phyloP scores from a whole-genome alignment of 1,284 basidiomycete species.

The Somion occarium region DNA sequence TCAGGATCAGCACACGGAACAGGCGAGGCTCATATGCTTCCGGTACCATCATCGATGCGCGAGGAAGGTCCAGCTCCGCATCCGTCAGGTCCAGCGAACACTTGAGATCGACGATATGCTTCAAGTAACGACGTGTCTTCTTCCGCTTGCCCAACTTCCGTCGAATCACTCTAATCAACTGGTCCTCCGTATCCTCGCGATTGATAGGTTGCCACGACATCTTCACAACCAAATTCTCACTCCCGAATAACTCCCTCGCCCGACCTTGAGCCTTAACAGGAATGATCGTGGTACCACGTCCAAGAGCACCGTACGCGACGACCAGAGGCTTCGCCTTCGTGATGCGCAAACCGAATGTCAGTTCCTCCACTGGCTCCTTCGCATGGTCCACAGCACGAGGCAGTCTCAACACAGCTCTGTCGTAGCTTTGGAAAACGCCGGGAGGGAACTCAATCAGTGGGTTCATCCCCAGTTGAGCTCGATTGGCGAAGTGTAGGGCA shows the following conservation, averaged over 20 bases:
- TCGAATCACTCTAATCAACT: slow-evolving; percentile 2
- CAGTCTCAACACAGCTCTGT: neutral
- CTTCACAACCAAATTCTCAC: slow-evolving; percentile 8
- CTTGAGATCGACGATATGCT: slow-evolving; percentile 13
- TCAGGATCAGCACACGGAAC: slow-evolving; percentile 12
- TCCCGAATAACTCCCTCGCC: neutral
- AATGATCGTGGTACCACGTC: slow-evolving; percentile 11
- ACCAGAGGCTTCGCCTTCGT: neutral
- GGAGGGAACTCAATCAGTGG: neutral
- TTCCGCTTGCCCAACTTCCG: neutral
- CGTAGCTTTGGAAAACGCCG: neutral
- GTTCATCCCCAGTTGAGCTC: neutral
- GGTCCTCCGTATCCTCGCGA: slow-evolving; percentile 1
- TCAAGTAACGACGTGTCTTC: neutral
- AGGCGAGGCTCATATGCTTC: slow-evolving; percentile 4
- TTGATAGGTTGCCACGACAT: slow-evolving; percentile 2
- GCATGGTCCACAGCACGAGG: neutral
- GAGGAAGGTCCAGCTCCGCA: slow-evolving; percentile 6
- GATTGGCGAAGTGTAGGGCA: slow-evolving; percentile 6
- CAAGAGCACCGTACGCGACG: neutral
- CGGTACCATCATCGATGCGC: neutral
- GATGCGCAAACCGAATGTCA: neutral
- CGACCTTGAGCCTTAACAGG: neutral
- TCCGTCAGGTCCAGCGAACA: slow-evolving; percentile 6
- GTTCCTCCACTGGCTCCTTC: neutral